These are phyloP conservation scores for Jamesozyma piceae DNA, from an alignment of 805 yeast genomes.

Conservation along the genomic window DNA sequence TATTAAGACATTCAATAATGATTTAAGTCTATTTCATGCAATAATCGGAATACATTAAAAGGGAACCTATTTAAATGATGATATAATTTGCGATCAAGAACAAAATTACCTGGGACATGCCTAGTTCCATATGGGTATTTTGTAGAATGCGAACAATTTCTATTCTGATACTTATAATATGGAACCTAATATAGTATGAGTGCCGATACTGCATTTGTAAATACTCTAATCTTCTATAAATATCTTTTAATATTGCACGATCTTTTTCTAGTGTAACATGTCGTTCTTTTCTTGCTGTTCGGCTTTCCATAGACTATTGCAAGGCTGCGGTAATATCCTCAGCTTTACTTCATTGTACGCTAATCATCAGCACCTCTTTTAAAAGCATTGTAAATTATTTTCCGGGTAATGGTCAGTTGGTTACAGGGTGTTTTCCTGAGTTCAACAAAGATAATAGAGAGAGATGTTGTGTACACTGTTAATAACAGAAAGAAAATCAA, in stretches of 20 bases:
- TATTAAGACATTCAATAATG: background rate
- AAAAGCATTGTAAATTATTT: too few relatives aligned
- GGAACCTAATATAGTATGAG: background rate
- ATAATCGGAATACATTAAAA: background rate
- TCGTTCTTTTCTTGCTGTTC: background rate
- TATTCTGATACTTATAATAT: constrained; percentile 17
- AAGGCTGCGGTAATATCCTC: too few relatives aligned
- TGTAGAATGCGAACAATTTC: constrained; percentile 32
- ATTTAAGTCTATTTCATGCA: background rate
- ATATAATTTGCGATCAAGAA: constrained; percentile 49
- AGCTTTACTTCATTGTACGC: too few relatives aligned
- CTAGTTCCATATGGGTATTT: constrained; percentile 36
- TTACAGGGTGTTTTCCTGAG: background rate
- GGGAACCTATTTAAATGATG: constrained; percentile 30
- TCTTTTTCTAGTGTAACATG: too few relatives aligned
- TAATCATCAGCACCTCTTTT: too few relatives aligned
- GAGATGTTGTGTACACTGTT: background rate
- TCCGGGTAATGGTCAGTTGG: background rate
- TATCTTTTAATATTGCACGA: too few relatives aligned
- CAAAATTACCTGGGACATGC: constrained; percentile 36
- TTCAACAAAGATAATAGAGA: background rate
- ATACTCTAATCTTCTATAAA: background rate
- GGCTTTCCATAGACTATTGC: background rate
- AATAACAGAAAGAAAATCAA: background rate
- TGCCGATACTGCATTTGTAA: background rate